Evolutionary conservation across 2,329 filamentous ascomycete species (phyloP), one percentile per base, ranked within the genome.

Genomic region (Coleophoma eucalyptorum): DNA sequence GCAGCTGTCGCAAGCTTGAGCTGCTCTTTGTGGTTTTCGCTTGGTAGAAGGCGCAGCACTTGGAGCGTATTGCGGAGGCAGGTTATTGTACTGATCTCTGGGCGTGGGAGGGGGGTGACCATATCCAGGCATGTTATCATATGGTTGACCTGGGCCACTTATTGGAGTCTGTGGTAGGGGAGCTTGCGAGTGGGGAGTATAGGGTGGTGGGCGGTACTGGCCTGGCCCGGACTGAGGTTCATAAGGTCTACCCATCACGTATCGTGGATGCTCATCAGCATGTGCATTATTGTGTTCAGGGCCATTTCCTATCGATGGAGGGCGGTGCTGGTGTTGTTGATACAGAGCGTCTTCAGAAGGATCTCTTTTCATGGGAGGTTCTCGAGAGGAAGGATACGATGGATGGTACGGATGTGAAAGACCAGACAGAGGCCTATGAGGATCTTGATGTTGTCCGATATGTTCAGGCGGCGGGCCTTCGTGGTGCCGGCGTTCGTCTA

Each of bases 1-100:
- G 69, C 91, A 96, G 67, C 87, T 89, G 63, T 96, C 91, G 69
- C 94, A 99, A 35, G 94, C 94, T 86, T 96, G 61, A 41, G 63
- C 60, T 3, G 64, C 65, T 32, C 61, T 54, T 50, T 61, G 59
- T 18, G 63, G 59, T 49, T 65, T 67, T 47, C 59, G 60, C 46
- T 53, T 52, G 19, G 15, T 43, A 19, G 20, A 52, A 33, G 43
- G 37, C 38, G 41, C 45, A 46, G 19, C 32, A 52, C 46, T 50
- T 55, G 37, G 46, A 43, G 42, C 19, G 42, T 44, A 44, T n/a
- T 20, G 42, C 11, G 42, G 19, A 31, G 18, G 42, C 5, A 26
- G 11, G 31, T 13, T 44, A n/a, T 26, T 26, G 52, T 58, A 63
- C 48, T 56, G 49, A 33, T 58, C 54, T 51, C 59, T 55, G 21